Evolutionary conservation across 106 monocot genomes (phyloP).

Genomic region (Dioscorea alata): DNA sequence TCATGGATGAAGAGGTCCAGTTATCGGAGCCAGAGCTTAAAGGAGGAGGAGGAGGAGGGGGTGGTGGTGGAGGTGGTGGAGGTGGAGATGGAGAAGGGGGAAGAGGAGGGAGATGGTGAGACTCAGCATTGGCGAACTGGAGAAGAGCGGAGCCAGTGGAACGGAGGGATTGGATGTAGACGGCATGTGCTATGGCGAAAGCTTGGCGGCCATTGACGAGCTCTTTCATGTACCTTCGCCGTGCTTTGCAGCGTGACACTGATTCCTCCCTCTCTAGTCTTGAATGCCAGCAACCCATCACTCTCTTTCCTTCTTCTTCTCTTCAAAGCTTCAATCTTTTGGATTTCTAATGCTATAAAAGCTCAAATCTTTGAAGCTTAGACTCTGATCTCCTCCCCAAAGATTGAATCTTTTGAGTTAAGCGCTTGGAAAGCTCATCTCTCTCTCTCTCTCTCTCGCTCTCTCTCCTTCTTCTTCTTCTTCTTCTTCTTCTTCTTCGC

Average conservation of each 20-base stretch:
- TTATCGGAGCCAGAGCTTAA: slow-evolving; percentile 30
- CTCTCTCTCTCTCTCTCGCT: neutral
- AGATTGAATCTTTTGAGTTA: too few species aligned
- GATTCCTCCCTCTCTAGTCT: slow-evolving; percentile 61
- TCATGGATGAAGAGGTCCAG: slow-evolving; percentile 58
- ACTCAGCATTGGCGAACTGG: slow-evolving; percentile 70
- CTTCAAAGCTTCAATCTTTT: neutral
- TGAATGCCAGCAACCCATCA: slow-evolving; percentile 83
- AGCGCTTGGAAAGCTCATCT: neutral
- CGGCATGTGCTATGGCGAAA: slow-evolving; percentile 53
- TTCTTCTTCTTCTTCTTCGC: too few species aligned
- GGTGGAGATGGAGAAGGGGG: slow-evolving; percentile 12
- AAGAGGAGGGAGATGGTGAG: slow-evolving; percentile 24
- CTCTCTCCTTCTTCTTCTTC: neutral
- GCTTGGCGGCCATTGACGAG: slow-evolving; percentile 55
- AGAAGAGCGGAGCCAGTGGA: slow-evolving; percentile 72
- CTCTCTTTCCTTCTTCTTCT: neutral
- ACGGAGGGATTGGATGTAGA: slow-evolving; percentile 77
- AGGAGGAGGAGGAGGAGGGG: slow-evolving; percentile 22
- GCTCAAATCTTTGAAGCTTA: neutral
- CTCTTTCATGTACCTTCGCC: slow-evolving; percentile 82
- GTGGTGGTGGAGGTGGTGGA: slow-evolving; percentile 17
- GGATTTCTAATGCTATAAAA: neutral
- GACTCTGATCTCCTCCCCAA: neutral
- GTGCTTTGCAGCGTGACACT: slow-evolving; percentile 73